Percentiles rank a stretch among this genome's conserved stretches.
Conservation (phyloP, 2,329 filamentous ascomycete genomes). For the Colletotrichum lindemuthianum region DNA sequence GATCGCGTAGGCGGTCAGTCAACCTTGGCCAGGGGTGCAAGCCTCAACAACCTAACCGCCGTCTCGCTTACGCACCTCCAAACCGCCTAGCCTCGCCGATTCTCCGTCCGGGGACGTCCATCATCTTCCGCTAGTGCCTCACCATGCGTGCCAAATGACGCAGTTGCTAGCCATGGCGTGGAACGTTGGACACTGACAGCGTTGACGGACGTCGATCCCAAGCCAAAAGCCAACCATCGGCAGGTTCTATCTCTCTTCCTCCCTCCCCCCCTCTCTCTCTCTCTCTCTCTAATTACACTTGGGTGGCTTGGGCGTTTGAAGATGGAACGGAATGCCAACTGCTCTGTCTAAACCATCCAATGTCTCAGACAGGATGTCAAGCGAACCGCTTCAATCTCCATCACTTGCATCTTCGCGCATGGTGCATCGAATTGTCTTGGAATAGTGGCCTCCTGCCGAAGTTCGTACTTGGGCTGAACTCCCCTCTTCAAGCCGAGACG, state of each 20-base stretch:
- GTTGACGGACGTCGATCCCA: slow-evolving; percentile 2
- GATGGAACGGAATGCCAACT: slow-evolving; percentile 4
- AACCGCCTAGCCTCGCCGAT: slow-evolving; percentile 33
- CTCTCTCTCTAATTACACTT: not conserved
- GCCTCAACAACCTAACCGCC: slow-evolving; percentile 36
- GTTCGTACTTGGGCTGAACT: no score
- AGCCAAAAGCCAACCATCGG: not conserved
- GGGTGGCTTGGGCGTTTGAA: slow-evolving; percentile 7
- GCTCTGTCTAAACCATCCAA: slow-evolving; percentile 15
- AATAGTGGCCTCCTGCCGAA: no score
- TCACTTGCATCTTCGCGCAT: not conserved
- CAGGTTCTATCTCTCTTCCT: not conserved
- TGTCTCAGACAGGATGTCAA: slow-evolving; percentile 23
- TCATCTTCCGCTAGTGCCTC: slow-evolving; percentile 24
- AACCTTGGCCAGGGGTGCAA: slow-evolving; percentile 25
- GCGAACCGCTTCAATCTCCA: slow-evolving; percentile 25
- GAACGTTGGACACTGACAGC: slow-evolving; percentile 22
- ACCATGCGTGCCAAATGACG: slow-evolving; percentile 2
- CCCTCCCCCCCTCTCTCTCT: no score
- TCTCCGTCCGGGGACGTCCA: slow-evolving; percentile 33
- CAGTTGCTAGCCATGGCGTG: not conserved
- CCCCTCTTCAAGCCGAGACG: no score
- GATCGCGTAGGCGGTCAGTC: slow-evolving; percentile 30
- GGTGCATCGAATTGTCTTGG: no score
- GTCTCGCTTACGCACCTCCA: slow-evolving; percentile 34